Conservation (phyloP, 441 rosid species). For the Mallotus repandus region DNA sequence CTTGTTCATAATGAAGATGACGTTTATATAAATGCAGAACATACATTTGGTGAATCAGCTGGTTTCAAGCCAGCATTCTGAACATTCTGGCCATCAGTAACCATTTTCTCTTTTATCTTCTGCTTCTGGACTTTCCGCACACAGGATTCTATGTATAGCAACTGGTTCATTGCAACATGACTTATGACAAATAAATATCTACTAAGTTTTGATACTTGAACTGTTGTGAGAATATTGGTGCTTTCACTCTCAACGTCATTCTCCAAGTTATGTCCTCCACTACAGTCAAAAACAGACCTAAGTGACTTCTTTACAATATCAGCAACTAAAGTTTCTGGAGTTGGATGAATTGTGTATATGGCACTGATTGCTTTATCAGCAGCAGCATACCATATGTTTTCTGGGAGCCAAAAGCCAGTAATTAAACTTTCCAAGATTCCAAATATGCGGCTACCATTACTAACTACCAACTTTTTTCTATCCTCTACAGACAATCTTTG, state of each 20-base stretch:
- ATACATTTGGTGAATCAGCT: constrained; percentile 51
- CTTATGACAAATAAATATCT: constrained; percentile 78
- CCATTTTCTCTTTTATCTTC: constrained; percentile 57
- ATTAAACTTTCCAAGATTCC: constrained; percentile 76
- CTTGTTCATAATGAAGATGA: neutral
- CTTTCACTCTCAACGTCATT: constrained; percentile 35
- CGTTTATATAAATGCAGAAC: constrained; percentile 6
- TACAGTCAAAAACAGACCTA: constrained; percentile 52
- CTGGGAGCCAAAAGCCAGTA: constrained; percentile 89
- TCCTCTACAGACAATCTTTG: constrained; percentile 88
- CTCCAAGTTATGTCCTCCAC: constrained; percentile 48
- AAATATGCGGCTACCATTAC: constrained; percentile 73
- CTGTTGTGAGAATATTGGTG: constrained; percentile 42
- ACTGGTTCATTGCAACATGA: constrained; percentile 95
- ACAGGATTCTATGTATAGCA: constrained; percentile 90
- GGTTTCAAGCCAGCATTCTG: constrained; percentile 16
- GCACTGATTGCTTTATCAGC: constrained; percentile 92
- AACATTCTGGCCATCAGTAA: constrained; percentile 40
- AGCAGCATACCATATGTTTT: constrained; percentile 85
- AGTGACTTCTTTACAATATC: constrained; percentile 68
- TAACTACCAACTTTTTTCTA: constrained; percentile 66
- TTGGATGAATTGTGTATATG: constrained; percentile 76
- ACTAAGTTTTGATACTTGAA: constrained; percentile 75
- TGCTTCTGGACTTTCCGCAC: constrained; percentile 80
- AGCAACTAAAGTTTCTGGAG: constrained; percentile 84